Base-by-base conservation (phyloP, 2,329 filamentous ascomycete species). In the Fusarium sambucinum region DNA sequence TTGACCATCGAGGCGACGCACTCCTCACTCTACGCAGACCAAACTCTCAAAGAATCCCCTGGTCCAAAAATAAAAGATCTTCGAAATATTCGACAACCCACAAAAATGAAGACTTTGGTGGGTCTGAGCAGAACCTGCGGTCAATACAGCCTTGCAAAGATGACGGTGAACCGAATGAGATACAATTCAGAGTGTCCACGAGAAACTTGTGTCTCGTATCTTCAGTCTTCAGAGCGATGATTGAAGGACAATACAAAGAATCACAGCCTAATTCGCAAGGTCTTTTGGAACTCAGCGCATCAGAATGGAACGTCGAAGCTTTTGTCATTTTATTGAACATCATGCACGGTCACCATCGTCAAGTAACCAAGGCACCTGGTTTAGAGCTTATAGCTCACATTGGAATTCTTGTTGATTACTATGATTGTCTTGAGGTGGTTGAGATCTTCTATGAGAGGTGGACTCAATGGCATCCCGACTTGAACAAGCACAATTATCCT, bases 251-350 rank as follows among this genome's bases (percentile, higher is more conserved):
- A 4, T 58, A 32, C 19, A 51, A 21, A 10, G 52, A 40, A 4
- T 42, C 27, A 7, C 14, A 45, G 17, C 29, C 25, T 21, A 14
- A 53, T 6, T 7, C n/a, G 4, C 30, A 42, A 27, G 53, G 41
- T 2, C 30, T 45, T 1, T 47, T 38, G 6, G 53, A 62, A 30
- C 44, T 68, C 10, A 16, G 9, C 4, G 52, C 55, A 2, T 57
- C 21, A 6, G 57, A 60, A 2, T 78, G 74, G 75, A 72, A 77
- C n/a, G 5, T 52, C 1, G 54, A 70, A 1, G 73, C 75, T 1
- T 29, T 78, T 5, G 41, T 73, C 1, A 68, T 75, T 12, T 12
- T 77, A 7, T 66, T 77, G 19, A 42, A 69, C 17, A 63, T 75
- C n/a, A 73, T 77, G 1, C 76, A 77, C 25, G 67, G 75, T 5